These are phyloP conservation scores for Colletotrichum orbiculare DNA, from an alignment of 2,329 filamentous ascomycete genomes.

Conservation along the genomic window DNA sequence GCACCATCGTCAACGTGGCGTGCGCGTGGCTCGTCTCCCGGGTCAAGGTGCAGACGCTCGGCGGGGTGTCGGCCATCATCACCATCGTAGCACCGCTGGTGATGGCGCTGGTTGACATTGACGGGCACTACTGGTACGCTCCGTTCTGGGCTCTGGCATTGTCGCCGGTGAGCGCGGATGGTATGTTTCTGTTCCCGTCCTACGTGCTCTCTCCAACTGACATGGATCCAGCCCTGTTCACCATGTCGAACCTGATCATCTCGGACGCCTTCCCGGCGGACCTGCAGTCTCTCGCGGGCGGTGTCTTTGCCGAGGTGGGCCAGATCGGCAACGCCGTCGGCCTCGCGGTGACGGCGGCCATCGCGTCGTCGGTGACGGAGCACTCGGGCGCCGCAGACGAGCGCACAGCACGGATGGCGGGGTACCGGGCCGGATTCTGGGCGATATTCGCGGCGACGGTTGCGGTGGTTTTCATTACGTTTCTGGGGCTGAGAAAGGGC, in stretches of 20 bases:
- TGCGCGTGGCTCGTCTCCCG: conserved; percentile 55
- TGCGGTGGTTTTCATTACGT: conserved; percentile 49
- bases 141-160: conserved; percentile 57
- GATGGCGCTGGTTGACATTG: conserved; percentile 63
- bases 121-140: conserved; percentile 62
- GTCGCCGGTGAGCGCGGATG: conserved; percentile 56
- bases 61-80: conserved; percentile 53
- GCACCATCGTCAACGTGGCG: conserved; percentile 52
- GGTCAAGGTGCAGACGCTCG: conserved; percentile 51
- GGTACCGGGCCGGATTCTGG: conserved; percentile 66
- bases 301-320: conserved; percentile 68
- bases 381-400: conserved; percentile 43
- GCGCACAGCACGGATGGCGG: conserved; percentile 55
- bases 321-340: conserved; percentile 68
- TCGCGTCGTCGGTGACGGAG: conserved; percentile 57
- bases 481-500: conserved; percentile 55
- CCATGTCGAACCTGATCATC: conserved; percentile 64
- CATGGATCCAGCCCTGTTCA: conserved; percentile 59
- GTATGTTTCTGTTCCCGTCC: conserved; percentile 37
- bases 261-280: conserved; percentile 63
- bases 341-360: conserved; percentile 61
- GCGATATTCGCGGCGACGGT: conserved; percentile 58
- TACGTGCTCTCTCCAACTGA: neutral
- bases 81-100: conserved; percentile 60
- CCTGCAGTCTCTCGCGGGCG: conserved; percentile 68